phyloP scores from a whole-genome alignment of 2,329 filamentous ascomycete species.

The Knoxdaviesia proteae region DNA sequence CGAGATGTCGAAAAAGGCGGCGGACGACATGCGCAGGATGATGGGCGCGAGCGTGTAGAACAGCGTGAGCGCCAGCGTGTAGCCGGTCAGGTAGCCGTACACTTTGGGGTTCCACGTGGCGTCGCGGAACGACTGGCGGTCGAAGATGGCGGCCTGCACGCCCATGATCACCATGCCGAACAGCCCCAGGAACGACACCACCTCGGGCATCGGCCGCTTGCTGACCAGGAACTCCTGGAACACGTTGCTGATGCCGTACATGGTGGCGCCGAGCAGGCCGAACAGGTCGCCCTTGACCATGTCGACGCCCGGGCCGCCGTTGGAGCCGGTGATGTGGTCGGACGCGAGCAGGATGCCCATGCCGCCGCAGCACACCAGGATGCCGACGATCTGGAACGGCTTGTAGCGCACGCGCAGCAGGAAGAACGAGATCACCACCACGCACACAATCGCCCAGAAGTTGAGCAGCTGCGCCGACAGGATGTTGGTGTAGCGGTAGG shows the following conservation, averaged over 20 bases:
- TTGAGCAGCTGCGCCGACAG: conserved; percentile 89
- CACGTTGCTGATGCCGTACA: conserved; percentile 81
- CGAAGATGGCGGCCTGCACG: conserved; percentile 77
- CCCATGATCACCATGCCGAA: conserved; percentile 86
- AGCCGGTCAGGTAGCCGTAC: conserved; percentile 71
- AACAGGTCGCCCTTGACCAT: conserved; percentile 85
- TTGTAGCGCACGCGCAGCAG: conserved; percentile 81
- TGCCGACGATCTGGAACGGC: conserved; percentile 64
- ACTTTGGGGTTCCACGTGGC: conserved; percentile 47
- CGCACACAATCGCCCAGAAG: conserved; percentile 94
- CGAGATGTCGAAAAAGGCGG: conserved; percentile 93
- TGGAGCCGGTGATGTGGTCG: conserved; percentile 63
- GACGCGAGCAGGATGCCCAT: conserved; percentile 72
- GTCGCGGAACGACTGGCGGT: conserved; percentile 47
- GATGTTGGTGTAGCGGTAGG: conserved; percentile 82
- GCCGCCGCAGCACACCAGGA: conserved; percentile 76
- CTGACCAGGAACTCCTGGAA: conserved; percentile 88
- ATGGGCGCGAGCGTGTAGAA: conserved; percentile 83
- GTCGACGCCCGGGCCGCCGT: conserved; percentile 46
- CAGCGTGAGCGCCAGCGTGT: conserved; percentile 59
- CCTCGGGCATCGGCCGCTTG: conserved; percentile 75
- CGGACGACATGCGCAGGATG: conserved; percentile 71
- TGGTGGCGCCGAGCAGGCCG: conserved; percentile 67
- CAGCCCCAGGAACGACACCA: conserved; percentile 74
- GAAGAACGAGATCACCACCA: conserved; percentile 65